Conservation (phyloP, 169 alveolate genomes). For the Plasmodium sp. region DNA sequence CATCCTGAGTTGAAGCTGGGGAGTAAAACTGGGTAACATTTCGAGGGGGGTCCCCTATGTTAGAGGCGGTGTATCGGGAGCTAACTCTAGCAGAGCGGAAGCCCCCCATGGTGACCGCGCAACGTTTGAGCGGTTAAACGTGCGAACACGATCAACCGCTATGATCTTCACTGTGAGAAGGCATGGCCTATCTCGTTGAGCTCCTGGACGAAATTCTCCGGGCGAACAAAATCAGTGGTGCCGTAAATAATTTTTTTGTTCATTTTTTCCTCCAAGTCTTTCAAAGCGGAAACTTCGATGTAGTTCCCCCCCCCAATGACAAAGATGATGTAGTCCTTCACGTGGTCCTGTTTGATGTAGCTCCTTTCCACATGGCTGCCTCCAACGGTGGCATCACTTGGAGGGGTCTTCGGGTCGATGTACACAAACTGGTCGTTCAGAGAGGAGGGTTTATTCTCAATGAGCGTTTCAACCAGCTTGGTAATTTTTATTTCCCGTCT, state of each 20-base stretch:
- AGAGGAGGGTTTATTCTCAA: constrained; percentile 76
- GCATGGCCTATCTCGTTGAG: constrained; percentile 53
- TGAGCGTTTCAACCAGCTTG: constrained; percentile 82
- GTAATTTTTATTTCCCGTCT: constrained; percentile 83
- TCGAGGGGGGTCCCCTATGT: not conserved
- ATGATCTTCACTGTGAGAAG: not conserved
- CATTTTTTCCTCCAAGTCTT: constrained; percentile 80
- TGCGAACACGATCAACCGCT: not conserved
- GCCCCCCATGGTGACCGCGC: not conserved
- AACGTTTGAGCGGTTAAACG: not conserved
- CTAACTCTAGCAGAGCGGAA: not conserved
- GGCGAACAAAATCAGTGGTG: constrained; percentile 79
- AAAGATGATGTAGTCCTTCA: constrained; percentile 83
- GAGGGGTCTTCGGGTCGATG: constrained; percentile 70
- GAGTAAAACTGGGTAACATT: not conserved
- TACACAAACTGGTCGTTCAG: constrained; percentile 74
- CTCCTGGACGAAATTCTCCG: constrained; percentile 78
- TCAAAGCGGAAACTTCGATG: constrained; percentile 84
- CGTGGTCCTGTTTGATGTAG: constrained; percentile 81
- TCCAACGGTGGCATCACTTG: not conserved
- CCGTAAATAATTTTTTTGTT: constrained; percentile 81
- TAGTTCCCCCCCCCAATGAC: constrained; percentile 89
- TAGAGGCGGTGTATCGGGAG: not conserved
- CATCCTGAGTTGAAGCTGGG: not conserved
- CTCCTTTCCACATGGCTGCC: constrained; percentile 11